phyloP scores from a whole-genome alignment of 75 land plant genomes.

The Chamaecyparis obtusa region DNA sequence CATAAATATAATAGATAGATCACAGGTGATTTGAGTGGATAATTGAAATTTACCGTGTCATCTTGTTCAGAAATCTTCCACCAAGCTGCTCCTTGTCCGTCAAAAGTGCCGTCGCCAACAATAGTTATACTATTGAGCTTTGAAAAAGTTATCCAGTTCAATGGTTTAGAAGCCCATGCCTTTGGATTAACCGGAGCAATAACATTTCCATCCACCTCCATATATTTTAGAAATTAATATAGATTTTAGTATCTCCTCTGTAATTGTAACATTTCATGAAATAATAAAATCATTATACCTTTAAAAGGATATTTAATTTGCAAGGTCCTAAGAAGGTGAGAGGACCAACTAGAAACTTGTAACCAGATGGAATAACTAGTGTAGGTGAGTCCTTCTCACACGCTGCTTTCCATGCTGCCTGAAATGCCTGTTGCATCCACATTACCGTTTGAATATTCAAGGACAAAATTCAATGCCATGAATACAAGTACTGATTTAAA shows the following conservation, averaged over 20 bases:
- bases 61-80: constrained; percentile 26
- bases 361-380: constrained; percentile 47
- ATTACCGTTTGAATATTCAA: background rate
- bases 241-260: background rate
- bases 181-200: background rate
- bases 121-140: constrained; percentile 56
- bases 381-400: constrained; percentile 41
- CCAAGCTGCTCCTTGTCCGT: constrained; percentile 61
- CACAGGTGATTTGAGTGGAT: too few species aligned
- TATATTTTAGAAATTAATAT: too few species aligned
- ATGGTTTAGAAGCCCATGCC: constrained; percentile 30
- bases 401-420: constrained; percentile 65
- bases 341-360: constrained; percentile 49
- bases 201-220: background rate
- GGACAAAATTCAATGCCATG: background rate
- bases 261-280: background rate
- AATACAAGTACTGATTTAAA: background rate
- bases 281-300: constrained; percentile 25
- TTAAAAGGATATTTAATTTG: constrained; percentile 37
- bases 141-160: constrained; percentile 69
- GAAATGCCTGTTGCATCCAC: constrained; percentile 47
- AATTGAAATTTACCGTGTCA: background rate
- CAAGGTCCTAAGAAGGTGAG: constrained; percentile 71
- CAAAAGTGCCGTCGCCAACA: constrained; percentile 53
- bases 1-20: too few species aligned